phyloP scores from a whole-genome alignment of 1,139 yeast species.

The Protomyces inouyei region DNA sequence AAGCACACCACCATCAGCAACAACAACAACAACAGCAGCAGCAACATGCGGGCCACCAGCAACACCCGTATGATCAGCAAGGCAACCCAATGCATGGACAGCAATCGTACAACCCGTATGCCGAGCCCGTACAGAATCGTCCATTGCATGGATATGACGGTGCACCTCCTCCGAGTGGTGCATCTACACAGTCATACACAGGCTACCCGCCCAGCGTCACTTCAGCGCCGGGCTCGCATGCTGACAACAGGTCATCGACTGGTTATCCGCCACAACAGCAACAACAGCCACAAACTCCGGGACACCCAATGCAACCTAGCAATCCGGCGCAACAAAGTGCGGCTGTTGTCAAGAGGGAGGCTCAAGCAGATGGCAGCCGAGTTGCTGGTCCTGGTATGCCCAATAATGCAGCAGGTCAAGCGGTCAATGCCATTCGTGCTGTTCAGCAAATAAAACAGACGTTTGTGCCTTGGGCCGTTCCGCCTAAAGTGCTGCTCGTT shows the following conservation, averaged over 20 bases:
- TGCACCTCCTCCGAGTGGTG: background rate
- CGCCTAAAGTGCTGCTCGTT: slow-evolving; percentile 56
- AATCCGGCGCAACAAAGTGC: slow-evolving; percentile 5
- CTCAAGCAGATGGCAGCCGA: slow-evolving; percentile 3
- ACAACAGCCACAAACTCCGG: background rate
- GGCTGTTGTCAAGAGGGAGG: slow-evolving; percentile 2
- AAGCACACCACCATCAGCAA: background rate
- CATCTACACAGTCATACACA: background rate
- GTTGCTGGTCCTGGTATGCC: background rate
- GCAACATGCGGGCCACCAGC: background rate
- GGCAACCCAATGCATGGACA: slow-evolving; percentile 12
- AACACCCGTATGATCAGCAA: background rate
- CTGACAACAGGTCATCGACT: background rate
- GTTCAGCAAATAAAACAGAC: slow-evolving; percentile 24
- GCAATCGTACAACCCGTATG: background rate
- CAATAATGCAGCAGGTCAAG: slow-evolving; percentile 18
- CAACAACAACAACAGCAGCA: slow-evolving; percentile 2
- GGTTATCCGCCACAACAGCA: slow-evolving; percentile 11
- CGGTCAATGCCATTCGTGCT: slow-evolving; percentile 22
- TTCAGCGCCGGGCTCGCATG: background rate
- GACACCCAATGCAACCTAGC: slow-evolving; percentile 3
- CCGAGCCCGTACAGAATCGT: background rate
- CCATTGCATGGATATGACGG: background rate
- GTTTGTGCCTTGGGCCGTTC: slow-evolving; percentile 34
- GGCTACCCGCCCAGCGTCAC: background rate